These are phyloP conservation scores for Maudiozyma bulderi DNA, from an alignment of 805 yeast genomes.

Conservation along the genomic window DNA sequence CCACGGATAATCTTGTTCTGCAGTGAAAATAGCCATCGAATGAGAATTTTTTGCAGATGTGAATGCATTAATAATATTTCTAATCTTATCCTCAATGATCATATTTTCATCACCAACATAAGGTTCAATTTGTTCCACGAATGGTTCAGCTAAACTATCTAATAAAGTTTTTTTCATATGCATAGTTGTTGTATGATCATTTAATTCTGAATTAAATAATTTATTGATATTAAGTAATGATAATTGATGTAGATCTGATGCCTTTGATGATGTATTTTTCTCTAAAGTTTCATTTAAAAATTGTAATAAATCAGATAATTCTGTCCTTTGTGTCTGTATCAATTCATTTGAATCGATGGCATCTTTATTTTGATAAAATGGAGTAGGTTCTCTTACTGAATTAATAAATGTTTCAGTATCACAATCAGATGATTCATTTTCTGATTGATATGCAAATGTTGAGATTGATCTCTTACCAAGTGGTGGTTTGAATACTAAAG, in stretches of 20 bases:
- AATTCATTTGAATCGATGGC: conserved; percentile 11
- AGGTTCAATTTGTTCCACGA: conserved; percentile 20
- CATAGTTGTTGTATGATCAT: conserved; percentile 4
- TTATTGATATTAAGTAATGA: conserved; percentile 23
- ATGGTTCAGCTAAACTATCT: conserved; percentile 25
- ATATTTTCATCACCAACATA: conserved; percentile 1
- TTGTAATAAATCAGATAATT: conserved; percentile 16
- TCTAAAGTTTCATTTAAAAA: conserved; percentile 21
- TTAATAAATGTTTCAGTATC: not conserved
- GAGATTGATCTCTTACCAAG: conserved; percentile 2
- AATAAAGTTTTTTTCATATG: conserved; percentile 18
- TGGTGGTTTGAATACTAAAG: not conserved
- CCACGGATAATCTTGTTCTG: conserved; percentile 69
- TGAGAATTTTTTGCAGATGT: conserved; percentile 57
- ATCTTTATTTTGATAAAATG: conserved; percentile 7
- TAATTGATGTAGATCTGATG: conserved; percentile 21
- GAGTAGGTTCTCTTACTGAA: not conserved
- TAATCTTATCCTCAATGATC: conserved; percentile 3
- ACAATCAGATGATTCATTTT: not conserved
- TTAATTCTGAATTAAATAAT: conserved; percentile 9
- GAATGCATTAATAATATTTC: conserved; percentile 42
- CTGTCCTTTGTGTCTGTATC: conserved; percentile 16
- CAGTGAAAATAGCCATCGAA: conserved; percentile 79
- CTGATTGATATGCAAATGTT: not conserved
- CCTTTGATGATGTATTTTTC: conserved; percentile 17